Evolutionary conservation across 2,329 filamentous ascomycete genomes (phyloP), one percentile per base, ranked within the genome.

Genomic region (Cryphonectria carpinicola): DNA sequence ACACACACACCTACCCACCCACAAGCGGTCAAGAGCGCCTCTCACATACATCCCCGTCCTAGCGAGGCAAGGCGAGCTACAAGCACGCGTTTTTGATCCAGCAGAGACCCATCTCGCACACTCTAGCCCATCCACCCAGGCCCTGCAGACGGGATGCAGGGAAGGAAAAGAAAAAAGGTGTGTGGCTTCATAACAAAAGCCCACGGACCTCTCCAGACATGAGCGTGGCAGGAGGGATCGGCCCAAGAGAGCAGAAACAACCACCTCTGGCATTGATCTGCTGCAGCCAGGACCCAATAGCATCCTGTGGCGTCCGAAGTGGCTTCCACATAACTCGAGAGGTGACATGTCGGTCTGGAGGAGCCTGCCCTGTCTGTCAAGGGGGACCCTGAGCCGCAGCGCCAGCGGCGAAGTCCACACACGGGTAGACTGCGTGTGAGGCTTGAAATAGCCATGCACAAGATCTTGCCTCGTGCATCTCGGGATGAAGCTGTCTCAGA

Each of bases 401-500:
- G 54, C 54, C 54, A 58, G 54, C 54, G 54, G 28, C 25, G 25
- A 32, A 28, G 54, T 58, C 54, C 54, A 58, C 17, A 28, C 25
- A 32, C 25, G 14, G 54, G 54, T 7, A 58, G 25, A 28, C 52
- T 58, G 39, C 39, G 52, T 49, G 28, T n/a, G 65, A 67, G 65
- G 54, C 54, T 67, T 61, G 52, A 49, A 61, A 65, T 54, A 49
- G 49, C 22, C 25, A 49, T 67, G 32, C 52, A 28, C 32, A 60
- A 62, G 70, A 65, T 67, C 52, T 63, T 61, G 65, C 62, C 19
- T 61, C 46, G 70, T 49, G 60, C 66, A 65, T 46, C 39, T 63
- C 61, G 65, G 68, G 62, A 64, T 61, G 46, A 28, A 25, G 56
- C 4, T 72, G 71, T 72, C 71, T 72, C 35, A 66, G 37, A 62